A percentile compares a stretch with the other conserved stretches of the same genome.
Conservation (phyloP, 1,284 basidiomycete genomes). For the Boletellus deceptivus region DNA sequence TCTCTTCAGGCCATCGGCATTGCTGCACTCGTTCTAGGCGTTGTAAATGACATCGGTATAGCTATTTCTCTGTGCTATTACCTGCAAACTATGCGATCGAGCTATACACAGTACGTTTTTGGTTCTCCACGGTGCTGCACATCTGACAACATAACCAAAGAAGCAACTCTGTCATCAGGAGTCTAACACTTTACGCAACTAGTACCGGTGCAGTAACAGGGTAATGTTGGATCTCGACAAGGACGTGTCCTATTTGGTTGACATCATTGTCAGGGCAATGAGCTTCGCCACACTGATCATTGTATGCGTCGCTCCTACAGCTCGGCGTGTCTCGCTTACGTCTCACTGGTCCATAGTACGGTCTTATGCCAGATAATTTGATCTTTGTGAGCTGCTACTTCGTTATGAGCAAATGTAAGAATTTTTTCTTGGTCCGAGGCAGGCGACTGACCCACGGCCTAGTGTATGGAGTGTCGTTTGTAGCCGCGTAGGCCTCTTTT, state of each 20-base stretch:
- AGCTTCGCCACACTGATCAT: slow-evolving; percentile 57
- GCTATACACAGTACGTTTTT: slow-evolving; percentile 32
- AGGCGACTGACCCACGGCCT: slow-evolving; percentile 3
- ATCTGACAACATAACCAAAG: slow-evolving; percentile 32
- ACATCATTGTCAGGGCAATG: slow-evolving; percentile 42
- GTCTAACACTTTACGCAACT: slow-evolving; percentile 49
- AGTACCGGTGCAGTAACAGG: slow-evolving; percentile 56
- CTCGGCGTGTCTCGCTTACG: not conserved
- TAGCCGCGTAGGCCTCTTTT: slow-evolving; percentile 53
- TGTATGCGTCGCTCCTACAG: slow-evolving; percentile 36
- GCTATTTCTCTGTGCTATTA: slow-evolving; percentile 51
- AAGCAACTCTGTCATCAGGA: slow-evolving; percentile 59
- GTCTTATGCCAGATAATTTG: slow-evolving; percentile 53
- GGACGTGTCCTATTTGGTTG: not conserved
- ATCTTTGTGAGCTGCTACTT: slow-evolving; percentile 61
- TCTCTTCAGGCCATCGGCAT: slow-evolving; percentile 40
- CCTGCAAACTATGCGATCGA: slow-evolving; percentile 47
- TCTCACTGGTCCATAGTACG: slow-evolving; percentile 42
- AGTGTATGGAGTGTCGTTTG: slow-evolving; percentile 69
- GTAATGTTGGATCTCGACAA: slow-evolving; percentile 30
- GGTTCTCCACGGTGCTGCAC: not conserved
- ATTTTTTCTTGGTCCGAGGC: not conserved
- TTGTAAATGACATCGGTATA: slow-evolving; percentile 47
- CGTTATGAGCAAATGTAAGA: slow-evolving; percentile 61
- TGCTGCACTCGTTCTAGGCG: slow-evolving; percentile 43